Base-by-base conservation (phyloP, 139 green algal genomes). In the Tetradesmus obliquus region DNA sequence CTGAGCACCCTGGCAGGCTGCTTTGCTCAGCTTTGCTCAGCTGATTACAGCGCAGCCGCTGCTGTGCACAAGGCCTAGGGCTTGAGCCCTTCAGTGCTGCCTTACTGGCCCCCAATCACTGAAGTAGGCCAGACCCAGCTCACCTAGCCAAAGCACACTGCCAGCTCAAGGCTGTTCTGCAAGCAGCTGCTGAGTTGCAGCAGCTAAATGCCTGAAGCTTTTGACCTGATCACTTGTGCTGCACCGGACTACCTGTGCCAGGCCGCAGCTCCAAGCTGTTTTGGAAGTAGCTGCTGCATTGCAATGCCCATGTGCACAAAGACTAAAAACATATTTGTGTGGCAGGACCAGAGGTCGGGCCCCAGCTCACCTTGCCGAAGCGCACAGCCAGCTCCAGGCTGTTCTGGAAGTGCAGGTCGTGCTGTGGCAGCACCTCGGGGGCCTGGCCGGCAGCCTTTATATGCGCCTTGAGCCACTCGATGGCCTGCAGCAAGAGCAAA, bases 81-180 rank as follows among this genome's bases (percentile, higher is more conserved):
- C 32, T 45, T 45, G 32, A 45, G 32, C 32, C 32, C 32, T 45
- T 45, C 32, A 45, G 32, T 45, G 32, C 32, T 45, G 32, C 32
- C 32, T 45, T 45, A 45, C 32, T 45, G 32, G 32, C 32, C 32
- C 32, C 0, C 32, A 45, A 45, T 45, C 32, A 45, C 32, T 45
- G 32, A 45, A 45, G 32, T 45, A 45, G 32, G 32, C 32, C 32
- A 45, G 32, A 45, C 17, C 66, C 66, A 45, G 10, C n/a, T 72
- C 72, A 92, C 89, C 95, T 98, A 98, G 84, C 97, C 97, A 91
- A 98, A 98, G 60, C 96, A 94, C 7, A 98, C 96, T 3, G 97
- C 95, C 81, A 98, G 95, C 93, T 98, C 97, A 51, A 98, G 89
- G 4, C 94, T 95, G 87, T 92, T 98, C 8, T 91, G 83, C 74